Percentiles rank a stretch among this genome's conserved stretches.
Conservation (phyloP, 495 filamentous ascomycete genomes). For the Penicillium steckii region DNA sequence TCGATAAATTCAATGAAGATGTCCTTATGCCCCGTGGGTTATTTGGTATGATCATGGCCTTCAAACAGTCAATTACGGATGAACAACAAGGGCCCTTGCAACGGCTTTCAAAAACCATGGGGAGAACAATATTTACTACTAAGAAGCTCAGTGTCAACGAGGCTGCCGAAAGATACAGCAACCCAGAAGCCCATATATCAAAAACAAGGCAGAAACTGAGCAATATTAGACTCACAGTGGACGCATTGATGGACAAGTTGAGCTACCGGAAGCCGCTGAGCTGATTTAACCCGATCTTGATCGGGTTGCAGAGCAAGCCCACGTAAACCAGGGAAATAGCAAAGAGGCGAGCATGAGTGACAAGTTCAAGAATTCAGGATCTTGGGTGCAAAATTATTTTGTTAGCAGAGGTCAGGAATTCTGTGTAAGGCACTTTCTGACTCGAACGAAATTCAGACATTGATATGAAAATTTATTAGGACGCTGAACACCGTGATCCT, state of each 20-base stretch:
- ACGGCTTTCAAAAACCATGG: constrained; percentile 2
- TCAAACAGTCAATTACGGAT: constrained; percentile 13
- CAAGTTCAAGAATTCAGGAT: constrained; percentile 3
- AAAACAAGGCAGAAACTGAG: constrained; percentile 2
- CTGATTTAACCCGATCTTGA: constrained; percentile 16
- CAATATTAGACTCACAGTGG: constrained; percentile 11
- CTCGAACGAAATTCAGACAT: background rate
- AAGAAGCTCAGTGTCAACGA: constrained; percentile 12
- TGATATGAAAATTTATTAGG: background rate
- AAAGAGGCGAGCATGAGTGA: constrained; percentile 1
- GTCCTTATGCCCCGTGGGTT: constrained; percentile 56
- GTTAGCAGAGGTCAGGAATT: constrained; percentile 7
- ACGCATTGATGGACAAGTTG: constrained; percentile 3
- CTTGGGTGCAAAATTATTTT: constrained; percentile 14
- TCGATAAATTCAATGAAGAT: constrained; percentile 51
- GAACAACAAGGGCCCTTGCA: constrained; percentile 3
- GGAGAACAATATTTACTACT: constrained; percentile 8
- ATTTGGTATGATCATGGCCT: constrained; percentile 51
- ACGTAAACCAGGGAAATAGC: background rate
- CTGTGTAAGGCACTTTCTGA: background rate
- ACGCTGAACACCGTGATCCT: constrained; percentile 6
- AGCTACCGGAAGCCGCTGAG: constrained; percentile 13
- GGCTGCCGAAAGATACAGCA: constrained; percentile 5
- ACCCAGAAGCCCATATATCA: constrained; percentile 7
- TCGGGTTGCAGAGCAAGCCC: constrained; percentile 1